phyloP scores from a whole-genome alignment of 2,329 filamentous ascomycete species.

The Tolypocladium endophyticum region DNA sequence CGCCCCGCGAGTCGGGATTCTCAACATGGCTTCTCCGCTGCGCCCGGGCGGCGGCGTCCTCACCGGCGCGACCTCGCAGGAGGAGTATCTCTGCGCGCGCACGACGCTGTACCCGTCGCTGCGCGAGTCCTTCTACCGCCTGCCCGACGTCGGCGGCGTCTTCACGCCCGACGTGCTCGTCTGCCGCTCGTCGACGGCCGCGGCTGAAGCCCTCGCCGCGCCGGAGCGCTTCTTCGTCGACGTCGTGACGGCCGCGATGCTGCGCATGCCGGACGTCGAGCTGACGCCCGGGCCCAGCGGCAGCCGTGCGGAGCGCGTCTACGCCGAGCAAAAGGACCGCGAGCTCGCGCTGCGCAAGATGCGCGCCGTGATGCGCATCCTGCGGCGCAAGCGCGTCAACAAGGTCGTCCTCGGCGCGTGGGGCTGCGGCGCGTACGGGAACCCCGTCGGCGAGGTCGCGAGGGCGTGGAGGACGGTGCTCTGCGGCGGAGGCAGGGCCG shows the following conservation, averaged over 20 bases:
- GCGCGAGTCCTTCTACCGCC: conserved; percentile 48
- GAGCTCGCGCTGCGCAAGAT: conserved; percentile 43
- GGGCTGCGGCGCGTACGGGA: conserved; percentile 55
- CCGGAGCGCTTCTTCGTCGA: conserved; percentile 47
- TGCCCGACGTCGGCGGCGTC: conserved; percentile 42
- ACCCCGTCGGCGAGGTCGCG: conserved; percentile 49
- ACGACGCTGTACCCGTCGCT: background rate
- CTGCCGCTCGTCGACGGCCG: conserved; percentile 8
- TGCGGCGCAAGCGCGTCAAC: conserved; percentile 29
- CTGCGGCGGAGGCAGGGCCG: background rate
- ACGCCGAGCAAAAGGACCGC: conserved; percentile 24
- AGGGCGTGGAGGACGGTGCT: conserved; percentile 34
- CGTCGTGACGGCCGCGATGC: conserved; percentile 46
- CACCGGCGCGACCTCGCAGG: conserved; percentile 47
- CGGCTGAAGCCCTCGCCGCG: conserved; percentile 4
- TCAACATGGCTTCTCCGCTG: conserved; percentile 56
- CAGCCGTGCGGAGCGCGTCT: background rate
- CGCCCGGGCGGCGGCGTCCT: conserved; percentile 51
- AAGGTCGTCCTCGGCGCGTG: conserved; percentile 51
- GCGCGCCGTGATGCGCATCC: conserved; percentile 43
- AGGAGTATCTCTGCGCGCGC: conserved; percentile 47
- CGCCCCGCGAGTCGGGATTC: conserved; percentile 31
- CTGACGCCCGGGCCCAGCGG: conserved; percentile 15
- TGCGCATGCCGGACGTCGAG: conserved; percentile 38
- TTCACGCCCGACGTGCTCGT: conserved; percentile 3